A percentile compares a stretch with the other conserved stretches of the same genome.
Conservation (phyloP, 495 filamentous ascomycete species). For the Penicillium silybi region DNA sequence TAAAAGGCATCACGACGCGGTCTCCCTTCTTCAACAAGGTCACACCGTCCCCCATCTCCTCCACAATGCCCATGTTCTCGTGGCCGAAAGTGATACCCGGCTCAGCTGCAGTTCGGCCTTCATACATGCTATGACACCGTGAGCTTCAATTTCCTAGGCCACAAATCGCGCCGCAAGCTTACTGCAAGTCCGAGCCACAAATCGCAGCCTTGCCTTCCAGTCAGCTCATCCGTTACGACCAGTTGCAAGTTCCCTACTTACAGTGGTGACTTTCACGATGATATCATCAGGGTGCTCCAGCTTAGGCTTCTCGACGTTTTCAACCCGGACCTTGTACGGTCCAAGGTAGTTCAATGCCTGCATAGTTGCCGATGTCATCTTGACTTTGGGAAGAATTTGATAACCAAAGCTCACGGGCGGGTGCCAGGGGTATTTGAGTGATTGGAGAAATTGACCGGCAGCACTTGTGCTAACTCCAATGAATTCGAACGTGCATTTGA, state of each 20-base stretch:
- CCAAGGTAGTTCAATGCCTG: conserved; percentile 55
- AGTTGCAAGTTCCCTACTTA: conserved; percentile 17
- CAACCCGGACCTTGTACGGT: conserved; percentile 47
- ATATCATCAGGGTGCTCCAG: conserved; percentile 52
- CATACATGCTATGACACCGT: conserved; percentile 41
- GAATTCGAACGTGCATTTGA: too few species aligned
- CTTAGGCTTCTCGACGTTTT: conserved; percentile 46
- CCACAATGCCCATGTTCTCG: conserved; percentile 52
- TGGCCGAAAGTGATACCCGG: conserved; percentile 53
- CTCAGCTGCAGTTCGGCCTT: conserved; percentile 49
- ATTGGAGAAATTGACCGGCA: too few species aligned
- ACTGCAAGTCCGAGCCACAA: conserved; percentile 47
- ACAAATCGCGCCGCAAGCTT: conserved; percentile 1
- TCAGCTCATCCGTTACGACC: background rate
- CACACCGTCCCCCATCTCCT: conserved; percentile 43
- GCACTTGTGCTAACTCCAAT: too few species aligned
- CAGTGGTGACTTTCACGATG: conserved; percentile 55
- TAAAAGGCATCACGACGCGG: conserved; percentile 56
- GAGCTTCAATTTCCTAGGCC: conserved; percentile 2
- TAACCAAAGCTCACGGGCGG: background rate
- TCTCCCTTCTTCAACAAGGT: conserved; percentile 49
- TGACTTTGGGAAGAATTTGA: background rate
- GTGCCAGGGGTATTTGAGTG: too few species aligned
- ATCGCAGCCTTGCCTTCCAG: conserved; percentile 37
- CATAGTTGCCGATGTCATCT: conserved; percentile 29